These are phyloP conservation scores for Neonothopanus nambi DNA, from an alignment of 1,284 basidiomycete genomes.

Conservation along the genomic window DNA sequence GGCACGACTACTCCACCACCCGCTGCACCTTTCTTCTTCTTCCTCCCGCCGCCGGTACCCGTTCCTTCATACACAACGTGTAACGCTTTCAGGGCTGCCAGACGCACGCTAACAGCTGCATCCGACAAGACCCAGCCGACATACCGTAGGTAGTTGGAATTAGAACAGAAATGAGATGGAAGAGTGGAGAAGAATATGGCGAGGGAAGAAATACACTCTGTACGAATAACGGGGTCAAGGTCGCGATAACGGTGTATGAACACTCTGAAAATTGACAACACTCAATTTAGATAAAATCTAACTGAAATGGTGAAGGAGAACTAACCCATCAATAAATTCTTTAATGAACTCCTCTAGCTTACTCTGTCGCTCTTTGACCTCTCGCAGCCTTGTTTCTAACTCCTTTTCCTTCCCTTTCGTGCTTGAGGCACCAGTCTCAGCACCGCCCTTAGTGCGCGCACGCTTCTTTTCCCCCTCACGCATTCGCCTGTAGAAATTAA, in stretches of 20 bases:
- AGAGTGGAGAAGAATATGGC: slow-evolving; percentile 90
- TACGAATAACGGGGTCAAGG: slow-evolving; percentile 86
- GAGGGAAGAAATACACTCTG: slow-evolving; percentile 92
- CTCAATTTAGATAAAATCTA: not conserved
- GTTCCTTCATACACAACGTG: slow-evolving; percentile 70
- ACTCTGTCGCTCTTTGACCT: slow-evolving; percentile 70
- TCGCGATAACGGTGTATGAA: slow-evolving; percentile 98
- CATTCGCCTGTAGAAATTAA: slow-evolving; percentile 56
- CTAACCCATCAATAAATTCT: slow-evolving; percentile 88
- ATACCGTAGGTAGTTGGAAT: slow-evolving; percentile 83
- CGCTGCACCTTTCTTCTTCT: slow-evolving; percentile 3
- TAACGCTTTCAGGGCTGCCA: slow-evolving; percentile 87
- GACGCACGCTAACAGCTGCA: slow-evolving; percentile 76
- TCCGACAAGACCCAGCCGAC: slow-evolving; percentile 97
- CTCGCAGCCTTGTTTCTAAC: slow-evolving; percentile 75
- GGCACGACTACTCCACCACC: slow-evolving; percentile 10
- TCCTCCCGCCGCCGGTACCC: slow-evolving; percentile 7
- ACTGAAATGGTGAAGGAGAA: slow-evolving; percentile 2
- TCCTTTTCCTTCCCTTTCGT: slow-evolving; percentile 68
- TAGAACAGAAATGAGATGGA: slow-evolving; percentile 85
- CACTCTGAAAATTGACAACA: slow-evolving; percentile 53
- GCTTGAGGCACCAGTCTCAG: slow-evolving; percentile 17
- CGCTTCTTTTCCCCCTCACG: slow-evolving; percentile 90
- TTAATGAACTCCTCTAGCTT: slow-evolving; percentile 83
- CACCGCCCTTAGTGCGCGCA: slow-evolving; percentile 42